These are phyloP conservation scores for Lachancea sp. DNA, from an alignment of 805 yeast species.

Conservation along the genomic window DNA sequence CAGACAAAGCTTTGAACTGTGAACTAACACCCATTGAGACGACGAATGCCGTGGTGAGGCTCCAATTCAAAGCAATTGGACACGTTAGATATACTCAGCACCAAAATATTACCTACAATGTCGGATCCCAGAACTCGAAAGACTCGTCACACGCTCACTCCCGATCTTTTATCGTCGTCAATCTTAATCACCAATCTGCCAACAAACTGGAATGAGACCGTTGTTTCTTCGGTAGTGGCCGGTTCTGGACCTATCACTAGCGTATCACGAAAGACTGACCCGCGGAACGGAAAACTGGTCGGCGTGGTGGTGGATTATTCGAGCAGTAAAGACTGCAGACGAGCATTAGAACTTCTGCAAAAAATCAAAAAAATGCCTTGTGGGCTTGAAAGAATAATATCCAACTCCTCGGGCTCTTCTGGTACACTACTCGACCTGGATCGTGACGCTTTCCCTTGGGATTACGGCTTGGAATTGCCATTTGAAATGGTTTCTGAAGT, in stretches of 20 bases:
- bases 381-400: conserved; percentile 22
- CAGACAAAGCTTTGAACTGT: neutral
- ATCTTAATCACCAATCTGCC: conserved; percentile 45
- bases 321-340: conserved; percentile 23
- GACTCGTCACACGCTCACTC: conserved; percentile 29
- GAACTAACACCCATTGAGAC: neutral
- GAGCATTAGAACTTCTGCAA: conserved; percentile 22
- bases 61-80: neutral
- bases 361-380: conserved; percentile 28
- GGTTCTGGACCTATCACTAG: conserved; percentile 66
- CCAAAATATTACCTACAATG: neutral
- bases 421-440: conserved; percentile 17
- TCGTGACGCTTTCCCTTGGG: conserved; percentile 32
- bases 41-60: neutral
- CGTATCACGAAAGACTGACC: conserved; percentile 19
- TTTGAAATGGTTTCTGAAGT: conserved; percentile 32
- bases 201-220: conserved; percentile 62
- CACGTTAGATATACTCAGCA: neutral
- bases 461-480: conserved; percentile 26
- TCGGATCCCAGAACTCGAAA: conserved; percentile 32
- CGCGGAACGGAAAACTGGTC: conserved; percentile 44
- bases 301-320: conserved; percentile 22
- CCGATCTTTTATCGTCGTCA: conserved; percentile 27
- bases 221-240: conserved; percentile 56
- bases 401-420: conserved; percentile 12